Evolutionary conservation across 768 basidiomycete species (phyloP), one percentile per base, ranked within the genome.

Genomic region (Hysterangium stoloniferum): DNA sequence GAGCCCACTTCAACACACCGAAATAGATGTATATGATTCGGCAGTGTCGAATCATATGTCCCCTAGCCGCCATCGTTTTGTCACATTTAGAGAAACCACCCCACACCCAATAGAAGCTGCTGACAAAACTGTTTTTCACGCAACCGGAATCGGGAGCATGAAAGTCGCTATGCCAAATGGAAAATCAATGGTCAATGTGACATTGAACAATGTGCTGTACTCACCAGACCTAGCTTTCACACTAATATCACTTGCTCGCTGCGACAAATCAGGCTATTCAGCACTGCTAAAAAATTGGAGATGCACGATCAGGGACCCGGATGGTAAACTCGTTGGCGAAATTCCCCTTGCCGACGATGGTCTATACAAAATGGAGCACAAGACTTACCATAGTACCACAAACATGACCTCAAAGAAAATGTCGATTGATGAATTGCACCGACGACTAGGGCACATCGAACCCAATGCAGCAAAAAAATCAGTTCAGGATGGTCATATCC

Each of bases 11-110:
- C 11, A 9, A 34, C 11, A 34, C 17, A 9, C 17, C 17, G 33
- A 34, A 34, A 17, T 34, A 9, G 33, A 34, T 9, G 33, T 34
- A 9, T 34, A 45, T n/a, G 66, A 71, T 58, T 67, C 66, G 11
- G 70, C 70, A 1, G 65, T 67, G 22, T 59, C 62, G 0, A 59
- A 56, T 24, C 70, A 71, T 45, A 66, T 71, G 64, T 64, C 66
- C 1, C 68, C 64, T 0, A 64, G 60, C 51, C 53, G 61, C 2
- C 43, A 67, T 32, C 47, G 51, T 6, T 65, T 71, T 54, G 56
- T 64, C 45, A 64, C 60, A 27, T 68, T 59, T 40, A 38, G 37
- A 3, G 49, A 27, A 54, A 57, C 22, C 38, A 22, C 12, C 12
- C 38, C 38, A 8, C 38, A 22, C 12, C 12, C 38, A 11, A 41